Evolutionary conservation across 192 early-diverging fungal species (phyloP), one percentile per base, ranked within the genome.

Genomic region (Dissophora globulifera): DNA sequence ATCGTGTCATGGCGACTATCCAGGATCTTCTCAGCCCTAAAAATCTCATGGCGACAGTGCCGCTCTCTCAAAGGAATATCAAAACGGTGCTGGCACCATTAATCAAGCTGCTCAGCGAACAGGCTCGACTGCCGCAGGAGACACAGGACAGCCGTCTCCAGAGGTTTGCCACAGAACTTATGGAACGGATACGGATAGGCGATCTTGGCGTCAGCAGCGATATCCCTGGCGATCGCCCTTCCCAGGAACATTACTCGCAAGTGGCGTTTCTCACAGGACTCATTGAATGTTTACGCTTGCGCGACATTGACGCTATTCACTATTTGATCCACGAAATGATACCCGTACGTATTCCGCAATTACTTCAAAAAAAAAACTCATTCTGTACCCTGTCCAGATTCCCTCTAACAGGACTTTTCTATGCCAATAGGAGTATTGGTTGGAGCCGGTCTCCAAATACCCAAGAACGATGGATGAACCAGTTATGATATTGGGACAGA

Each of bases 291-390:
- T 19, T 76, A 12, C 50, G 64, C 0, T 47, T 66, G 9, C 45
- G 42, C 15, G 63, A 76, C 40, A 56, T 56, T 5, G 38, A 22
- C 6, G 15, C 45, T 16, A 26, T 67, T 9, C 58, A 53, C 29
- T 67, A 41, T 50, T 17, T 76, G 17, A 30, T 76, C 47, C 64
- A 62, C 19, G 58, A 76, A n/a, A 43, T 76, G 5, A 61, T 76
- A 20, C 72, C 72, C 13, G 72, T 76, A 56, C 25, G 62, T 54
- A 0, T 8, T 17, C n/a, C n/a, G n/a, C n/a, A n/a, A n/a, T n/a
- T n/a, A n/a, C n/a, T n/a, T n/a, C n/a, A n/a, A n/a, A n/a, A n/a
- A n/a, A n/a, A n/a, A n/a, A n/a, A n/a, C n/a, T n/a, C n/a, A n/a
- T n/a, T n/a, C n/a, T n/a, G n/a, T n/a, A 19, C 9, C 25, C 27